Conservation (phyloP, 495 filamentous ascomycete species). For the Endocarpon pusillum region DNA sequence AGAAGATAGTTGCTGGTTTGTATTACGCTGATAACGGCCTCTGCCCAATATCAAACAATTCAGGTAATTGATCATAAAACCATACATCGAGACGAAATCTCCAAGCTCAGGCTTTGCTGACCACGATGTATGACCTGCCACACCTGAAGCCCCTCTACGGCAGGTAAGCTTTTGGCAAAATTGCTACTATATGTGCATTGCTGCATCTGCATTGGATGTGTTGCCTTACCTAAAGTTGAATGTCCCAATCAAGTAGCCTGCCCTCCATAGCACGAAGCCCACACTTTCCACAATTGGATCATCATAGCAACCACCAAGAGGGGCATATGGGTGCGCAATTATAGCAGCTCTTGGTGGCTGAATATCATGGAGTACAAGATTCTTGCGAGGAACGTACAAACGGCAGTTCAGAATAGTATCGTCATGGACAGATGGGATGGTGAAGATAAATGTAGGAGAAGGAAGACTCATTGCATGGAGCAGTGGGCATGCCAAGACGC, state of each 20-base stretch:
- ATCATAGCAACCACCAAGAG: slow-evolving; percentile 72
- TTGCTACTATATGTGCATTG: too few species aligned
- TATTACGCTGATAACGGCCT: not conserved
- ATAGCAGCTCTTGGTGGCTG: slow-evolving; percentile 42
- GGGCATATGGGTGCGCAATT: slow-evolving; percentile 81
- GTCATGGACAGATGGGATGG: slow-evolving; percentile 73
- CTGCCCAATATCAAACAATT: slow-evolving; percentile 17
- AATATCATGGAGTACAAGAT: slow-evolving; percentile 13
- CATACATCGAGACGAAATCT: slow-evolving; percentile 68
- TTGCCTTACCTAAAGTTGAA: slow-evolving; percentile 75
- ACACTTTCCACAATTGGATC: slow-evolving; percentile 56
- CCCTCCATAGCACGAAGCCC: slow-evolving; percentile 40
- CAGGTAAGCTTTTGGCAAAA: not conserved
- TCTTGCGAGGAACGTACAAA: slow-evolving; percentile 48
- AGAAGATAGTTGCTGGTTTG: not conserved
- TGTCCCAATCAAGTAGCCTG: slow-evolving; percentile 62
- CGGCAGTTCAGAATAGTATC: slow-evolving; percentile 56
- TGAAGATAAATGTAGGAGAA: slow-evolving; percentile 49
- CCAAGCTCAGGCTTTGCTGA: slow-evolving; percentile 58
- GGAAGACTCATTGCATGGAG: slow-evolving; percentile 30
- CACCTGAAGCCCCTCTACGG: slow-evolving; percentile 57
- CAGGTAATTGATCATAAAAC: slow-evolving; percentile 59
- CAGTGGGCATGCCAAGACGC: too few species aligned
- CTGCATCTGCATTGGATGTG: not conserved
- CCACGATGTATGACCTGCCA: slow-evolving; percentile 69